These are phyloP conservation scores for Paecilomyces fulvus DNA, from an alignment of 2,329 filamentous ascomycete species.

Conservation along the genomic window DNA sequence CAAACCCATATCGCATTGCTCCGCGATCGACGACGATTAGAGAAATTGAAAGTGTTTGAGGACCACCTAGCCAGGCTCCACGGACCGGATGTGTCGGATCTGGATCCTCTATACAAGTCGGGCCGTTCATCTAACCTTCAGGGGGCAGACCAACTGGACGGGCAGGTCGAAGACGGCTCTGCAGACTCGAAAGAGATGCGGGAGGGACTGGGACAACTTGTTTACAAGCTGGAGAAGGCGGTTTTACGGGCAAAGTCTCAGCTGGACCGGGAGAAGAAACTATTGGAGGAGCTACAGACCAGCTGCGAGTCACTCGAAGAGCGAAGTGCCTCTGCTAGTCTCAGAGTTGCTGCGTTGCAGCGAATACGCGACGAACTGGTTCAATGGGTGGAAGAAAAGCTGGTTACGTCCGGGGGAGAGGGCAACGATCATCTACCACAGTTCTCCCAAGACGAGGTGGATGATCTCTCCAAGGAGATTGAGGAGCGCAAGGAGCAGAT, in stretches of 20 bases:
- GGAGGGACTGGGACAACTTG: slow-evolving; percentile 22
- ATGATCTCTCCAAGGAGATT: slow-evolving; percentile 19
- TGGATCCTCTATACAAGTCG: slow-evolving; percentile 13
- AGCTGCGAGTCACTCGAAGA: slow-evolving; percentile 9
- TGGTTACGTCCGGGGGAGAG: slow-evolving; percentile 28
- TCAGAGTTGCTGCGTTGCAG: slow-evolving; percentile 31
- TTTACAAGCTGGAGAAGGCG: slow-evolving; percentile 31
- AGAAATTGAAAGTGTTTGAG: slow-evolving; percentile 40
- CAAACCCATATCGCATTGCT: slow-evolving; percentile 37
- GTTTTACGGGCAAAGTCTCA: slow-evolving; percentile 29
- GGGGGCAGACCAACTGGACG: slow-evolving; percentile 11
- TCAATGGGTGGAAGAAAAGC: slow-evolving; percentile 43
- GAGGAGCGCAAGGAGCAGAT: slow-evolving; percentile 26
- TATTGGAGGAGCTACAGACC: slow-evolving; percentile 25
- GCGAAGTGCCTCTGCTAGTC: slow-evolving; percentile 5
- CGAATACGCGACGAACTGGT: slow-evolving; percentile 42
- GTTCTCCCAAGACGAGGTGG: slow-evolving; percentile 21
- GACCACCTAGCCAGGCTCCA: slow-evolving; percentile 36
- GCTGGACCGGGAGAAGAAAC: slow-evolving; percentile 26
- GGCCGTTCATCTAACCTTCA: slow-evolving; percentile 6
- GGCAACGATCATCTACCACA: slow-evolving; percentile 21
- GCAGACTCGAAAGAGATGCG: slow-evolving; percentile 5
- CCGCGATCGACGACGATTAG: slow-evolving; percentile 37
- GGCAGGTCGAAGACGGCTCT: slow-evolving; percentile 3
- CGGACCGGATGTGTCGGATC: slow-evolving; percentile 12